Evolutionary conservation across 371 early-diverging fungal genomes (phyloP).

Genomic region (Batkoa obscura): DNA sequence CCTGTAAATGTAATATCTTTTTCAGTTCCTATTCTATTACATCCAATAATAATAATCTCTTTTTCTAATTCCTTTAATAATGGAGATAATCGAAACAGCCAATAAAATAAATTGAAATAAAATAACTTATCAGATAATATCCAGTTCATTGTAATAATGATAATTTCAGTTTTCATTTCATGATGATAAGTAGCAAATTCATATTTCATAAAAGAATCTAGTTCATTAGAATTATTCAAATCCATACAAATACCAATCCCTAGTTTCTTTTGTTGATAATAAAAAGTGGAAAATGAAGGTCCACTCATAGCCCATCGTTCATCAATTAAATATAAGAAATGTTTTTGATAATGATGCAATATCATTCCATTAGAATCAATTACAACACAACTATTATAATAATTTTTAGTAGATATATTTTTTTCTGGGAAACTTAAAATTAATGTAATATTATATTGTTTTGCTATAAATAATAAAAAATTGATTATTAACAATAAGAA

Average conservation of each 20-base stretch:
- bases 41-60: not conserved
- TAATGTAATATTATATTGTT: not conserved
- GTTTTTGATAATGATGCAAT: not conserved
- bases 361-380: not conserved
- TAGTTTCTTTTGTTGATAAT: not conserved
- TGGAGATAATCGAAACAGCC: not conserved
- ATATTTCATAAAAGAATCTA: no score
- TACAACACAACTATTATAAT: not conserved
- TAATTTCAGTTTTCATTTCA: not conserved
- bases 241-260: not conserved
- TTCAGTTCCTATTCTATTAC: not conserved
- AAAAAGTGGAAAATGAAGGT: not conserved
- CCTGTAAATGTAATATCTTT: not conserved
- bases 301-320: not conserved
- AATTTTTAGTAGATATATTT: not conserved
- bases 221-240: not conserved
- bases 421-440: not conserved
- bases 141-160: not conserved
- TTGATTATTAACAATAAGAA: no score
- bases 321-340: not conserved
- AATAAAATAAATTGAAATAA: not conserved
- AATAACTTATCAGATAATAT: not conserved
- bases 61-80: not conserved
- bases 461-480: not conserved
- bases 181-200: not conserved